phyloP scores from a whole-genome alignment of 495 filamentous ascomycete species.

The Lindgomyces ingoldianus region DNA sequence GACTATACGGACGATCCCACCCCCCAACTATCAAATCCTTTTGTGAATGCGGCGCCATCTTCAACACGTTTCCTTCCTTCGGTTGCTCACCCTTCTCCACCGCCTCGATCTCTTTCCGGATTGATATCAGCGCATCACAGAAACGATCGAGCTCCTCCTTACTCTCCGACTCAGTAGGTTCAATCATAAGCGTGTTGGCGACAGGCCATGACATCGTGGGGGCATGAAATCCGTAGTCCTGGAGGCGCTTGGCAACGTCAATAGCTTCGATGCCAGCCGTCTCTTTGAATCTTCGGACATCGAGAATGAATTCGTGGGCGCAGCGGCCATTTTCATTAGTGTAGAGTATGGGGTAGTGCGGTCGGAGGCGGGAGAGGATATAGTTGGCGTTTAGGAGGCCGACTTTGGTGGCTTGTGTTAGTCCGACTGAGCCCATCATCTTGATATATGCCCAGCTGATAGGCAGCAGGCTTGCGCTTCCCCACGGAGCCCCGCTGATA shows the following conservation, averaged over 20 bases:
- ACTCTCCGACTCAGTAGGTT: slow-evolving; percentile 94
- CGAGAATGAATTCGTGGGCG: slow-evolving; percentile 98
- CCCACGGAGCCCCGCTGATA: slow-evolving; percentile 85
- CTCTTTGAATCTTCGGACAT: slow-evolving; percentile 82
- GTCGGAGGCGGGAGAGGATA: slow-evolving; percentile 86
- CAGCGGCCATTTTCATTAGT: slow-evolving; percentile 86
- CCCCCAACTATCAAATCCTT: slow-evolving; percentile 72
- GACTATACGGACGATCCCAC: slow-evolving; percentile 77
- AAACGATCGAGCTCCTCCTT: slow-evolving; percentile 94
- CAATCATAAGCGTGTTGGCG: slow-evolving; percentile 95
- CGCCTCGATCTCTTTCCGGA: slow-evolving; percentile 81
- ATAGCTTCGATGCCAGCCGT: slow-evolving; percentile 87
- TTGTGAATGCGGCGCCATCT: slow-evolving; percentile 87
- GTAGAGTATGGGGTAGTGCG: slow-evolving; percentile 89
- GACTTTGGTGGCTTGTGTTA: slow-evolving; percentile 94
- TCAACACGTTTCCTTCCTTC: slow-evolving; percentile 82
- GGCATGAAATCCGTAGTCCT: slow-evolving; percentile 98
- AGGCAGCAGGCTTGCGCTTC: slow-evolving; percentile 89
- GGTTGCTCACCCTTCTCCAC: slow-evolving; percentile 80
- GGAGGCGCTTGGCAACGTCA: slow-evolving; percentile 94
- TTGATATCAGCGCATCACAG: slow-evolving; percentile 86
- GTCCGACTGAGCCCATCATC: slow-evolving; percentile 89
- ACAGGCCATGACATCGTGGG: slow-evolving; percentile 99
- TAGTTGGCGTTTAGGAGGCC: slow-evolving; percentile 97
- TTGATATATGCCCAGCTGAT: slow-evolving; percentile 98